Base-by-base conservation (phyloP, 495 filamentous ascomycete genomes). In the Aspergillus hancockii region DNA sequence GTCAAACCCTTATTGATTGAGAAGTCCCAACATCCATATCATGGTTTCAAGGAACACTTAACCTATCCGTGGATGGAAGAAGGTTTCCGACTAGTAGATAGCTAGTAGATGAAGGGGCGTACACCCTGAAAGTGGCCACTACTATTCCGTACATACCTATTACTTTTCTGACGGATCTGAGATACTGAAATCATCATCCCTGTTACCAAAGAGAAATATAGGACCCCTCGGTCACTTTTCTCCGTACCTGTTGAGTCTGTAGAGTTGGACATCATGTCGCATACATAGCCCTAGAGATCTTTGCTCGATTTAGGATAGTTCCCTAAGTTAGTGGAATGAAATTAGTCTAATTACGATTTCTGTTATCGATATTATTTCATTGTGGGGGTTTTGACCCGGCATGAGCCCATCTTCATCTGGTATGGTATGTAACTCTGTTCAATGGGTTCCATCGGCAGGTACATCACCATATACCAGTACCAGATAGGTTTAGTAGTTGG, bases 381-480 rank as follows among this genome's bases (percentile, higher is more conserved):
- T 57, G 61, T 63, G 61, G 61, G 61, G 52, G 55, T 50, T 52
- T n/a, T 34, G 56, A 30, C 18, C 25, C 55, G 63, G 63, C 52
- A 65, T 65, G 63, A 59, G 46, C 30, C 41, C 58, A 53, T 50
- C 59, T 61, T 51, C n/a, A 45, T 61, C 55, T 40, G 58, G 58
- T 61, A 64, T 65, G 58, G 63, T 61, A 65, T 59, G 58, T 56
- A 65, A 61, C 63, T 61, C 45, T 59, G 45, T 58, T 58, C 49
- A 25, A 58, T 59, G 47, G 46, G 49, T 57, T 38, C 43, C 16
- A 23, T 47, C 43, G 43, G 43, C 21, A 22, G 43, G 43, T 47
- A 47, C 19, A 19, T 47, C 9, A 8, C 38, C 38, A 10, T 25
- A 50, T 25, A 50, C 47, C 47, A 47, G 8, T 47, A 47, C 43